Evolutionary conservation across 768 basidiomycete species (phyloP), one percentile per base, ranked within the genome.

Genomic region (Suillus subalutaceus): DNA sequence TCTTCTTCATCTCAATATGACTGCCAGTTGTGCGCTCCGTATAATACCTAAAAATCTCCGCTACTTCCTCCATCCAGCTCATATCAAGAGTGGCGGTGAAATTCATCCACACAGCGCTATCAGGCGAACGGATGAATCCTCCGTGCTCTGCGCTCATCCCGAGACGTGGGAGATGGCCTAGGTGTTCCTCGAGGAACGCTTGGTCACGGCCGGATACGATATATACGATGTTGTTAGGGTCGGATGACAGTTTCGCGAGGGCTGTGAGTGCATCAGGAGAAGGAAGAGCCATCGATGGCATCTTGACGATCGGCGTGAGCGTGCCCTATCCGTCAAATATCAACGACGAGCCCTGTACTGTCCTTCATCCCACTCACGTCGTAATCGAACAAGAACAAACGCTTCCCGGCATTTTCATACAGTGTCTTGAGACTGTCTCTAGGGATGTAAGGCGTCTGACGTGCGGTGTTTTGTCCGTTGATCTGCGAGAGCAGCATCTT

Each of bases 81-180:
- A 99, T 99, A 20, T 55, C 53, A 16, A 55, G 9, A 55, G 16
- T 55, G 1, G 53, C 53, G 1, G 53, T 55, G 9, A 97, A 92
- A 74, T 95, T 96, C 68, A 81, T 82, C 94, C 97, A 99, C 67
- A 85, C 81, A 2, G 73, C 63, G 6, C 67, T 78, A 41, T 89
- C 90, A 0, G 92, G 92, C 68, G 86, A 87, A 52, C 90, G 86
- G 59, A 98, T 86, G 82, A 98, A 99, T 32, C 91, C 92, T 13
- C 97, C 97, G 74, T 99, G 97, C 79, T 99, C 97, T 26, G 97
- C 97, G 23, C 90, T 92, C 85, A 99, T 92, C 15, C 97, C 97
- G 8, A 99, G 83, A 58, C 85, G 83, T 69, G 79, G 78, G 65
- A 99, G 81, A 77, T 94, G 90, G 1, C 96, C 97, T 26, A 98